phyloP scores from a whole-genome alignment of 306 rosid genomes.

The Citrullus amarus region DNA sequence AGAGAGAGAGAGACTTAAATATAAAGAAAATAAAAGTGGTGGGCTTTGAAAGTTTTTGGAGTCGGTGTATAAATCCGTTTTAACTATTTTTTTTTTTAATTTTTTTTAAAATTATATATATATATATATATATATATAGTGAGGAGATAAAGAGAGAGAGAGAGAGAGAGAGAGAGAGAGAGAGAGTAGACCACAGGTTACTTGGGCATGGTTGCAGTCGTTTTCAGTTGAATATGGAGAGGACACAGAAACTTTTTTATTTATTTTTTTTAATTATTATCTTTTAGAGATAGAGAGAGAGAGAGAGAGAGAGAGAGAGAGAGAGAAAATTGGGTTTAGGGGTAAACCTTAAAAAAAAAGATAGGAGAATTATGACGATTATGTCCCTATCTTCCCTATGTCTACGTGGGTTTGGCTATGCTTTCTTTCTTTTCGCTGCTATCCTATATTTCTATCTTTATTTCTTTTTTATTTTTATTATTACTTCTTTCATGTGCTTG shows the following conservation, averaged over 20 bases:
- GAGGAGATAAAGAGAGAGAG: neutral
- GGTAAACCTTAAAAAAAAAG: neutral
- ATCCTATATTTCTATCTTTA: neutral
- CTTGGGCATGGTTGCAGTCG: slow-evolving; percentile 73
- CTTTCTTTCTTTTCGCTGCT: too few species aligned
- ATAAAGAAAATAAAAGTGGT: slow-evolving; percentile 11
- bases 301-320: neutral
- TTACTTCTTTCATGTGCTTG: neutral
- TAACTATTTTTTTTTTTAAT: neutral
- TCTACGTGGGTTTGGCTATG: neutral
- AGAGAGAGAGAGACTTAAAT: slow-evolving; percentile 22
- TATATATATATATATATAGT: too few species aligned
- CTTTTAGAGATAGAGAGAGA: neutral
- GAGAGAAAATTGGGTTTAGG: neutral
- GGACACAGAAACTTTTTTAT: neutral
- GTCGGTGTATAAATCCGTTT: slow-evolving; percentile 44
- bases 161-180: slow-evolving; percentile 16
- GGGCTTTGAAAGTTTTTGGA: slow-evolving; percentile 17
- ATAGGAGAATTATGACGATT: neutral
- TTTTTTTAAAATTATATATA: too few species aligned
- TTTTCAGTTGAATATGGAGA: slow-evolving; percentile 61
- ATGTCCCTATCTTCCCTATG: neutral
- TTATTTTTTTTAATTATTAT: neutral
- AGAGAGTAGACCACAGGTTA: slow-evolving; percentile 51
- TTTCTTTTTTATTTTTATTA: too few species aligned